Percentiles rank a stretch among this genome's conserved stretches.
These are phyloP conservation scores for Leucocoprinus birnbaumii DNA, from an alignment of 768 basidiomycete species.

Conservation along the genomic window DNA sequence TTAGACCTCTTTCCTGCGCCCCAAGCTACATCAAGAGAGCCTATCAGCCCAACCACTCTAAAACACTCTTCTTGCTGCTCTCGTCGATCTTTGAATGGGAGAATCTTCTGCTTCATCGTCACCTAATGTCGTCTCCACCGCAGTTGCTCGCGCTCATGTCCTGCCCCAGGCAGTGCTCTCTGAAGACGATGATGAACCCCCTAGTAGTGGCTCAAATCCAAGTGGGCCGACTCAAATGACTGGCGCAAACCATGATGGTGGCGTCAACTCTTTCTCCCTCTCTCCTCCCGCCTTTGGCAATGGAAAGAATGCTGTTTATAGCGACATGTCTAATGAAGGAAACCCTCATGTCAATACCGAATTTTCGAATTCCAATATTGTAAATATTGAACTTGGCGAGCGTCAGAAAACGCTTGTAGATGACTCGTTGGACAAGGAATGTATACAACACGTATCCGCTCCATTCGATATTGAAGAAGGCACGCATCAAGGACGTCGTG, in stretches of 20 bases:
- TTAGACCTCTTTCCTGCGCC: conserved; percentile 12
- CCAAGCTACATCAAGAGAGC: no score
- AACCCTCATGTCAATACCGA: conserved; percentile 6
- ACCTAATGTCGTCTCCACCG: not conserved
- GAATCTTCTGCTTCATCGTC: conserved; percentile 25
- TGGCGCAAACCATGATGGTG: not conserved
- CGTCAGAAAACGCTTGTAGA: conserved; percentile 15
- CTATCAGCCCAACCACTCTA: no score
- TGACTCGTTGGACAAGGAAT: not conserved
- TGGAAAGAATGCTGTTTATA: conserved; percentile 6
- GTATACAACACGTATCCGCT: no score
- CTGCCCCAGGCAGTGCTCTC: conserved; percentile 30
- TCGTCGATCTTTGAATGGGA: conserved; percentile 34
- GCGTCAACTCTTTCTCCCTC: not conserved
- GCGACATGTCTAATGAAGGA: conserved; percentile 8
- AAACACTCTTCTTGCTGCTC: no score
- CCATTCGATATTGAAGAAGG: conserved; percentile 4
- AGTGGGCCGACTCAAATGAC: conserved; percentile 29
- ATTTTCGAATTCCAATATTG: conserved; percentile 9
- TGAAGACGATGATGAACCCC: conserved; percentile 43
- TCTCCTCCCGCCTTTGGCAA: conserved; percentile 5
- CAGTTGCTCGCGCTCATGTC: conserved; percentile 17
- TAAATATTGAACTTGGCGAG: conserved; percentile 11
- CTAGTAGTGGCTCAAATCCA: conserved; percentile 34
- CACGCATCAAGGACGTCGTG: not conserved